Evolutionary conservation across 208 protist genomes (phyloP), one percentile per base, ranked within the genome.

Genomic region (Lotmaria passim): DNA sequence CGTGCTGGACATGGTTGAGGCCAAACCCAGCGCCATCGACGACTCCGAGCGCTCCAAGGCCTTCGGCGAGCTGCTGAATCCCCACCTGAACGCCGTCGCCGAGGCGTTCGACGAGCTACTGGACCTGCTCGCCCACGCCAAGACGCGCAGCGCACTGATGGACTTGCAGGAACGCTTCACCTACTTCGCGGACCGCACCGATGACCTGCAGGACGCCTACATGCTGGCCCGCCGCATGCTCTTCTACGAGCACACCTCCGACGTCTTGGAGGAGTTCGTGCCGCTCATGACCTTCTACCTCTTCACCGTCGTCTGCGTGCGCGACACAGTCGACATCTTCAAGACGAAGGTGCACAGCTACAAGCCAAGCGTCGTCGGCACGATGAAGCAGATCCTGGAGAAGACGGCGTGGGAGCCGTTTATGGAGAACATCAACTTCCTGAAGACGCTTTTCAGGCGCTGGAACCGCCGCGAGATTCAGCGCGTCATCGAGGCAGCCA

Each of bases 251-350:
- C 58, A 86, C 70, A 83, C 75, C 60, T 78, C 83, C 33, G 66
- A 69, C 75, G 75, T 77, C 8, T 63, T 96, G 48, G 91, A 96
- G 69, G 85, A 93, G 63, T 96, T 94, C 69, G 87, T 96, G 46
- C 91, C 91, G 15, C 82, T 96, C 69, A 96, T 96, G 91, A 93
- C 85, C 7, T 94, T 93, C 69, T 96, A 91, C 74, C 75, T 96
- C 36, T 96, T 96, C 80, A 91, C 89, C 12, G 75, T 96, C 10
- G 76, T 93, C 21, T 91, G 78, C 68, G 91, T 93, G 44, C 71
- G 82, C 55, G 84, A 93, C 68, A 93, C 91, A 15, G 66, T 94
- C 10, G 74, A 87, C 57, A 74, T 85, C 39, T 91, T 91, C 70
- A 65, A 86, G 43, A 70, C 58, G 48, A 78, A 87, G 60, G 69